Conservation (phyloP, 2,329 filamentous ascomycete genomes). For the Simplicillium sp. region DNA sequence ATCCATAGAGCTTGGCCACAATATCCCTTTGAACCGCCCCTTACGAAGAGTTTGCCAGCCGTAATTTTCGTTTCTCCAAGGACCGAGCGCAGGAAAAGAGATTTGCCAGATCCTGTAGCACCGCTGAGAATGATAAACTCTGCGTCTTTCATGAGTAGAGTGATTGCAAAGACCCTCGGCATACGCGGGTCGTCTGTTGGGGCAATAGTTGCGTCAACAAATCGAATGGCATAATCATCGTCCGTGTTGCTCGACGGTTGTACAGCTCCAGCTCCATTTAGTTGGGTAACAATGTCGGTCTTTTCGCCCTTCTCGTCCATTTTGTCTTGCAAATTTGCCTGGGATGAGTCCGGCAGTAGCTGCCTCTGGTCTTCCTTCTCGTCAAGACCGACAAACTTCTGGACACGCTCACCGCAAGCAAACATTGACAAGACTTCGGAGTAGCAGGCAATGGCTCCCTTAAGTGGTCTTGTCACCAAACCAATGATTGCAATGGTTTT, state of each 20-base stretch:
- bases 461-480: neutral
- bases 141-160: neutral
- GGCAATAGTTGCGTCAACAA: too few species aligned
- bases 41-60: neutral
- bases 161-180: too few species aligned
- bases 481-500: neutral
- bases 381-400: neutral
- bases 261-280: too few species aligned
- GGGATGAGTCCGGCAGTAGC: too few species aligned
- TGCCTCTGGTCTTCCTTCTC: neutral
- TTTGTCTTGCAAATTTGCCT: too few species aligned
- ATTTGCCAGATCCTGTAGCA: neutral
- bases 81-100: neutral
- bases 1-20: slow-evolving; percentile 17
- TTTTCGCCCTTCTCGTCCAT: too few species aligned
- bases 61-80: neutral
- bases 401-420: neutral
- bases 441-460: neutral
- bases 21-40: slow-evolving; percentile 9
- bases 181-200: too few species aligned
- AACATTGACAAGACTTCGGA: neutral
- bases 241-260: too few species aligned
- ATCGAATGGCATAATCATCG: too few species aligned
- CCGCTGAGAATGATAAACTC: neutral
- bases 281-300: too few species aligned